Evolutionary conservation across 306 rosid genomes (phyloP), one percentile per base, ranked within the genome.

Genomic region (Cucurbita pepo): DNA sequence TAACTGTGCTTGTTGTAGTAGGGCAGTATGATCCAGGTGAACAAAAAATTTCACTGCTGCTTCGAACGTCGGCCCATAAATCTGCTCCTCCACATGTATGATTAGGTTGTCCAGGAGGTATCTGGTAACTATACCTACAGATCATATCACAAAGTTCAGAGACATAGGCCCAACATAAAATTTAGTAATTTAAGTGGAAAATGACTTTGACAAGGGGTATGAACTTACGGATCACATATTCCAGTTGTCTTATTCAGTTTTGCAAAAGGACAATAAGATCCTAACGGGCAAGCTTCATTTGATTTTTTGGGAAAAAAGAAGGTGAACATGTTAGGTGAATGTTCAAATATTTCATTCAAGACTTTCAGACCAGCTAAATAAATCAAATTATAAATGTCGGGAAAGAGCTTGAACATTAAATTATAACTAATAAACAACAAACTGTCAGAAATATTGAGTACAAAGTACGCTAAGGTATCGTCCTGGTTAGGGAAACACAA

Each of bases 81-180:
- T 91, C 95, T 77, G 92, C 97, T 72, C 92, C 82, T 9, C 97
- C 97, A 81, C 97, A 88, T 15, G 81, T 63, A 83, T 91, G 97
- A 73, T 88, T 79, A 72, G 78, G 56, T 19, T 77, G 69, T 77
- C 95, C 95, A 11, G 86, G 78, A 51, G 97, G 97, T 66, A 81
- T 74, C 62, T 84, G 92, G 82, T 91, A 91, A 65, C 84, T 83
- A 78, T 91, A 91, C 81, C 95, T 91, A 85, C 83, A 85, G 78
- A 77, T 72, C 43, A 40, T 61, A 58, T 47, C 73, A 67, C 73
- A 67, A 67, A 45, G 41, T 67, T 67, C 21, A 67, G 14, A 47
- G 12, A 65, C 73, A 48, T 60, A 34, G 43, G 21, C 54, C 11
- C 19, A 22, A 50, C 30, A 37, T 45, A n/a, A 47, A 50, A 25